Evolutionary conservation across 2,329 filamentous ascomycete genomes (phyloP).

Genomic region (Daldinia sp.): DNA sequence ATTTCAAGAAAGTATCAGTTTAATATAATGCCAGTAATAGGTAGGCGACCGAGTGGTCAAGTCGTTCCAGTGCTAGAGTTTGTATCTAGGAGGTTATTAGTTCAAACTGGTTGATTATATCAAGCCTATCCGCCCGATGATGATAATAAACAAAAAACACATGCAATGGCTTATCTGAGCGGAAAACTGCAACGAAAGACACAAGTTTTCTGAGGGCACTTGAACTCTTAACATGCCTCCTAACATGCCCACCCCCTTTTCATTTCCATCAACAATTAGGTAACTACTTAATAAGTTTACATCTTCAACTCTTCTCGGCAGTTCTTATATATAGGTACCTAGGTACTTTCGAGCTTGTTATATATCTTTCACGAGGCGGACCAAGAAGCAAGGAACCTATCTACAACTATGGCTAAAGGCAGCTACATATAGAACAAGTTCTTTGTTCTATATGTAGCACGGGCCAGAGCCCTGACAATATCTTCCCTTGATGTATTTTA

Average conservation of each 20-base stretch:
- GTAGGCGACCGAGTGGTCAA: background rate
- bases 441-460: too few species aligned
- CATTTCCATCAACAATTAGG: background rate
- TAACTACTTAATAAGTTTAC: background rate
- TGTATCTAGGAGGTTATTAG: background rate
- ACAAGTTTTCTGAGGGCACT: background rate
- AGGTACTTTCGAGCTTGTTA: too few species aligned
- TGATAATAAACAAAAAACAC: background rate
- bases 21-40: background rate
- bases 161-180: conserved; percentile 8
- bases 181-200: background rate
- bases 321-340: background rate
- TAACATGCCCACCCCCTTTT: background rate
- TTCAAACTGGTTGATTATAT: background rate
- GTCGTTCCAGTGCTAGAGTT: background rate
- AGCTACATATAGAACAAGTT: too few species aligned
- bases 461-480: too few species aligned
- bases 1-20: background rate
- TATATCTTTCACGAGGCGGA: too few species aligned
- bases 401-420: too few species aligned
- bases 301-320: background rate
- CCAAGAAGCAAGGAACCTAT: too few species aligned
- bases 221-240: too few species aligned
- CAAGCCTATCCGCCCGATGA: background rate
- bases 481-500: too few species aligned